Percentiles rank a stretch among this genome's conserved stretches.
Conservation (phyloP, 1,284 basidiomycete genomes). For the Ceratorhiza oryzae-sativae region DNA sequence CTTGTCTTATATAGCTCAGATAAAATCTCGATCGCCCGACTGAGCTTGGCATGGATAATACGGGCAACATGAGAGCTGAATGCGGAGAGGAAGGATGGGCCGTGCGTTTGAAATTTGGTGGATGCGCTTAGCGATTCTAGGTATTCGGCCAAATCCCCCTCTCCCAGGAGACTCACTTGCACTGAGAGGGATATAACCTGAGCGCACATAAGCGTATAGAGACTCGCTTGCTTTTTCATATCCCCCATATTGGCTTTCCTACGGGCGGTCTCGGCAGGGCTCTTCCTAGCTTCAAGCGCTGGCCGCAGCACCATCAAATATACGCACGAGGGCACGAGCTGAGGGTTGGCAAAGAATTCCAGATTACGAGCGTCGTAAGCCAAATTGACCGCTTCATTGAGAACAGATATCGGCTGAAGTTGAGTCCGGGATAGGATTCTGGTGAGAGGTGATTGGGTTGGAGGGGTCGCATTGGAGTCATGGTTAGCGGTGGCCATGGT, state of each 20-base stretch:
- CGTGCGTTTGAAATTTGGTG: no score
- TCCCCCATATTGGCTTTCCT: background rate
- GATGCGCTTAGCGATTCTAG: background rate
- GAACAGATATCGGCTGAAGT: background rate
- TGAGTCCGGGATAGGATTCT: background rate
- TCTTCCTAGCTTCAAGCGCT: background rate
- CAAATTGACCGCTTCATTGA: slow-evolving; percentile 5
- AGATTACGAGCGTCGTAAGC: background rate
- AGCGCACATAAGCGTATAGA: background rate
- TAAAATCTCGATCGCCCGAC: background rate
- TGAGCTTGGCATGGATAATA: background rate
- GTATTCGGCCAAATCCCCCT: background rate
- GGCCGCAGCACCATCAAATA: background rate
- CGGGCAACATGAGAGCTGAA: slow-evolving; percentile 4
- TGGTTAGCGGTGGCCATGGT: background rate
- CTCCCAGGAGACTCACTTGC: background rate
- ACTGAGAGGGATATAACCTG: slow-evolving; percentile 1
- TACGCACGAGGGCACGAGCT: background rate
- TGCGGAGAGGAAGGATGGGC: background rate
- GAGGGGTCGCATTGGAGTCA: no score
- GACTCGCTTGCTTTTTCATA: background rate
- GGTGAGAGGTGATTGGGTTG: background rate
- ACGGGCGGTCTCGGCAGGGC: background rate
- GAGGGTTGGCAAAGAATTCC: background rate
- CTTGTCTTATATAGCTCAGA: background rate